Evolutionary conservation across 495 filamentous ascomycete genomes (phyloP).

Genomic region (Neurospora cerealis): DNA sequence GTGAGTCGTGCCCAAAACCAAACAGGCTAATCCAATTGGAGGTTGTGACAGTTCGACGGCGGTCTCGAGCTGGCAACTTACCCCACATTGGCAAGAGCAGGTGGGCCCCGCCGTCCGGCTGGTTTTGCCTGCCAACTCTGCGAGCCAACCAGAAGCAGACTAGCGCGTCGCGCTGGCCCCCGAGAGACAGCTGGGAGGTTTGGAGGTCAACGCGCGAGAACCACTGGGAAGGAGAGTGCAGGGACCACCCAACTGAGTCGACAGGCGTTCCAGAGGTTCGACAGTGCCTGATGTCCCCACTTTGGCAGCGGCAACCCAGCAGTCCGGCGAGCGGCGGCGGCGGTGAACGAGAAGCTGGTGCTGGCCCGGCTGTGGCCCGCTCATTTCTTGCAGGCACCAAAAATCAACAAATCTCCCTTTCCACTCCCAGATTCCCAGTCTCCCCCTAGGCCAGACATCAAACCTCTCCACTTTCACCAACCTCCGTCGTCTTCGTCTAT

Average conservation of each 20-base stretch:
- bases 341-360: constrained; percentile 16
- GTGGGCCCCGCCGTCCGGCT: not conserved
- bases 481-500: constrained; percentile 9
- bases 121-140: not conserved
- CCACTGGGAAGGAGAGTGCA: constrained; percentile 6
- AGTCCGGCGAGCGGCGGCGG: constrained; percentile 12
- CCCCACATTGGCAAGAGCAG: not conserved
- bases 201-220: constrained; percentile 20
- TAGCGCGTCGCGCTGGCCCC: constrained; percentile 15
- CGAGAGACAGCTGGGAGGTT: not conserved
- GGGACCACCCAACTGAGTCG: constrained; percentile 16
- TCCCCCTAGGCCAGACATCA: constrained; percentile 1
- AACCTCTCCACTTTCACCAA: constrained; percentile 18
- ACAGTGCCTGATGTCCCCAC: constrained; percentile 24
- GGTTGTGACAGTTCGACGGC: not conserved
- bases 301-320: constrained; percentile 1
- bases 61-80: not conserved
- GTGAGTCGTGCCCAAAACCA: not conserved
- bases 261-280: constrained; percentile 7
- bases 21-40: not conserved
- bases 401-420: constrained; percentile 28
- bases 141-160: constrained; percentile 1
- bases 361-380: constrained; percentile 6
- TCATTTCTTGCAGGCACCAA: constrained; percentile 23
- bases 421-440: constrained; percentile 2